Base-by-base conservation (phyloP, 2,329 filamentous ascomycete genomes). In the Bipolaris gigantea region DNA sequence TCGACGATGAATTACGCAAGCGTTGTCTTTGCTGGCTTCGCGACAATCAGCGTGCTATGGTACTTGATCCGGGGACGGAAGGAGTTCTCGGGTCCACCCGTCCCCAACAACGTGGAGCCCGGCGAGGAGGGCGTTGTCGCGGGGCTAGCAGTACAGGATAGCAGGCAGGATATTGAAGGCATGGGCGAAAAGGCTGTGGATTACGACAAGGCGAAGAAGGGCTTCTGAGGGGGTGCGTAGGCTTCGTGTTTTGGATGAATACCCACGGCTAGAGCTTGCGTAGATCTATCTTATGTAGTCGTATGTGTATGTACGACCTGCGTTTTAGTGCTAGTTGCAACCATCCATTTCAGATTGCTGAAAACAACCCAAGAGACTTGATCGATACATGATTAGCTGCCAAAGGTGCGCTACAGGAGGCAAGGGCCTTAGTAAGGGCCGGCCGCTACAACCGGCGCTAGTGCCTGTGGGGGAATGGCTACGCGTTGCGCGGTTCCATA, bases 1-100 rank as follows among this genome's bases (percentile, higher is more conserved):
- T 62, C 61, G 1, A 72, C 63, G 3, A 74, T 80, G 78, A 80
- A 80, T 54, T 77, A 77, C 49, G 74, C 73, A 1, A 70, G 65
- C 38, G 74, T 75, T 2, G 75, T 76, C 0, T 77, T 76, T 57
- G 74, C 72, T 13, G 73, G 74, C 0, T 73, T 77, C 41, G 72
- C 71, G 3, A 33, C 57, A 3, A 75, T 77, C 19, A 72, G 69
- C 52, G 50, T 74, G 1, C 58, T 63, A 1, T 75, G 74, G 68
- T 77, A 75, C 40, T 65, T 76, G 39, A 60, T 74, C 2, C 50
- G 71, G 3, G 75, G 75, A 1, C 63, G 71, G 41, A 76, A 74
- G 60, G 50, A 62, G 5, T 77, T 75, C 46, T 72, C 60, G 4
- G 74, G 74, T 0, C 74, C 74, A 10, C 74, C 74, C 0, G 73